A percentile compares a stretch with the other conserved stretches of the same genome.
Evolutionary conservation across 768 basidiomycete species (phyloP).

Genomic region (Psilocybe azurescens): DNA sequence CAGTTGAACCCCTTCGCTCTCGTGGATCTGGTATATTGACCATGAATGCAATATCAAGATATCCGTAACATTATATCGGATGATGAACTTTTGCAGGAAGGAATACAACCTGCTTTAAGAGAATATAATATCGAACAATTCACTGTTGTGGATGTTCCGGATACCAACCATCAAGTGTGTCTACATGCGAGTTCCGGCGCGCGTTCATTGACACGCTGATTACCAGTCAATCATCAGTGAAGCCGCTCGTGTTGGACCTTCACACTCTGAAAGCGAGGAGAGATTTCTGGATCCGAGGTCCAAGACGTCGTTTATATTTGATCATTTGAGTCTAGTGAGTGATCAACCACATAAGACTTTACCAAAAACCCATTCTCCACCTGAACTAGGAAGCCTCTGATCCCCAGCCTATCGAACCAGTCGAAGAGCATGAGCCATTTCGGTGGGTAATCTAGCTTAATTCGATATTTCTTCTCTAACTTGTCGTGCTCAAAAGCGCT

Average conservation of each 20-base stretch:
- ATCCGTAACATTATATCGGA: conserved; percentile 89
- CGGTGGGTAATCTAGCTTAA: conserved; percentile 52
- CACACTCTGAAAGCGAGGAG: conserved; percentile 50
- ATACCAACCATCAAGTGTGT: conserved; percentile 74
- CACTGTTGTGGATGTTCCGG: conserved; percentile 85
- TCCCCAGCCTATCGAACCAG: conserved; percentile 63
- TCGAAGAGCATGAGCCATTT: conserved; percentile 72
- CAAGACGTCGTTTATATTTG: conserved; percentile 79
- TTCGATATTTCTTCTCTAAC: neutral
- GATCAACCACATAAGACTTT: neutral
- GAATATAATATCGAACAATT: conserved; percentile 92
- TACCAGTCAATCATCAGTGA: conserved; percentile 83
- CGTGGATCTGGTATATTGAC: conserved; percentile 15
- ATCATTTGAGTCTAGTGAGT: conserved; percentile 83
- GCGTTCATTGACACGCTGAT: conserved; percentile 24
- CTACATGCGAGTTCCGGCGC: conserved; percentile 1
- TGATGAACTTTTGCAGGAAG: conserved; percentile 81
- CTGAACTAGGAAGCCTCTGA: conserved; percentile 75
- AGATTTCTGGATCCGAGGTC: conserved; percentile 87
- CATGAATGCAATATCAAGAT: conserved; percentile 51
- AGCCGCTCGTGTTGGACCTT: conserved; percentile 55
- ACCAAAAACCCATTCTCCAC: conserved; percentile 6
- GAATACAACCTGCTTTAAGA: conserved; percentile 76
- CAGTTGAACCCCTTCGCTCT: conserved; percentile 16
- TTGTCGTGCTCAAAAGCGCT: conserved; percentile 44